Base-by-base conservation (phyloP, 2,329 filamentous ascomycete genomes). In the Claviceps citrina region DNA sequence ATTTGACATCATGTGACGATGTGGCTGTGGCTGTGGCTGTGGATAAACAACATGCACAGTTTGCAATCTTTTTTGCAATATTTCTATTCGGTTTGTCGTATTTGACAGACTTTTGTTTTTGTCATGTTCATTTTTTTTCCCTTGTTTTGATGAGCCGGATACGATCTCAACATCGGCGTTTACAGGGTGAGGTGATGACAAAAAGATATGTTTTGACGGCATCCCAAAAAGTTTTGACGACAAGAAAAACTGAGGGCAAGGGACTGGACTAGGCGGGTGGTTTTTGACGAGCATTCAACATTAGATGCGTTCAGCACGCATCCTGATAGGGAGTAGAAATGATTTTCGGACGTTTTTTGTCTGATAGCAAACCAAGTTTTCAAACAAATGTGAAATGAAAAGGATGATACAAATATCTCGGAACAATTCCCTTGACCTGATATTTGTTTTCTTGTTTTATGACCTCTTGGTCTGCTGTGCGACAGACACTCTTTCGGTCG, bases 151-250 rank as follows among this genome's bases (percentile, higher is more conserved):
- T 50, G 34, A 53, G 57, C 54, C 59, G 58, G 57, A 60, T 61
- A 67, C 67, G 67, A 71, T 69, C 65, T 71, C 68, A 71, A 71
- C 68, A 71, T 70, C 68, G 68, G 67, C 67, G 67, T 71, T 69
- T 62, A 54, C 54, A 56, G 53, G 52, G 50, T 39, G 32, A 46
- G 51, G 54, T 51, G n/a, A n/a, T 52, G 59, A 58, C 51, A 52
- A 56, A 46, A 46, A 39, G 54, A 52, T 54, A 50, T 56, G 51
- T 54, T 56, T 54, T 52, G 50, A 44, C 42, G 54, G 51, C 51
- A 58, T 55, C 51, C 52, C 50, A 57, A 62, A 60, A 58, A 36
- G 36, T 36, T 44, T 40, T n/a, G n/a, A n/a, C n/a, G n/a, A n/a
- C 47, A 53, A 54, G 49, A 51, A 52, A 52, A 51, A 50, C 27